Percentiles rank a stretch among this genome's conserved stretches.
Evolutionary conservation across 257 asterid genomes (phyloP).

Genomic region (Hygrophila difformis): DNA sequence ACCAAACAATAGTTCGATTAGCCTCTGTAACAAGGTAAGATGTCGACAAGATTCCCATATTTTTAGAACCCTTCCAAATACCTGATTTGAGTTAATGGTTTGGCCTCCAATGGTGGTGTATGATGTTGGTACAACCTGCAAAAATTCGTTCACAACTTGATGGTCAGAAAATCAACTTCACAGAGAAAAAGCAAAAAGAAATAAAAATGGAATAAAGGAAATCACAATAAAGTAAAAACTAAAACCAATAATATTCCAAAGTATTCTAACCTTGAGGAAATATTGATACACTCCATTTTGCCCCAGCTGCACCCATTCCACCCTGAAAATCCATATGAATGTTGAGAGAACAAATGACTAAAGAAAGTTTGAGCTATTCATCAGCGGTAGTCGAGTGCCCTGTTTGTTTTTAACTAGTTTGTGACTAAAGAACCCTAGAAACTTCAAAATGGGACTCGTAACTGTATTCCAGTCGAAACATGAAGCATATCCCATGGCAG

Average conservation of each 20-base stretch:
- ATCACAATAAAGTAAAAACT: not conserved
- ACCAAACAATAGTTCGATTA: not conserved
- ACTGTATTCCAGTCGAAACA: no score
- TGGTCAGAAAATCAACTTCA: no score
- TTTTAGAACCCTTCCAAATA: slow-evolving; percentile 9
- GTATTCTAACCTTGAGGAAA: slow-evolving; percentile 61
- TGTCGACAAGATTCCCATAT: no score
- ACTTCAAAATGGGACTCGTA: no score
- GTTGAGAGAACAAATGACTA: not conserved
- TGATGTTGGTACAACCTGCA: slow-evolving; percentile 93
- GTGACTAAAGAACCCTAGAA: not conserved
- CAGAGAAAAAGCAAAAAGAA: no score
- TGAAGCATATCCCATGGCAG: slow-evolving; percentile 9
- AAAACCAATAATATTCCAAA: not conserved
- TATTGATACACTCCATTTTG: slow-evolving; percentile 80
- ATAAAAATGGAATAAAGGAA: no score
- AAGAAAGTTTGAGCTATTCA: not conserved
- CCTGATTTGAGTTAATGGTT: slow-evolving; percentile 88
- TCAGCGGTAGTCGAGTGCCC: not conserved
- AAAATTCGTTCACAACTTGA: not conserved
- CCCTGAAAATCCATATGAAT: slow-evolving; percentile 33
- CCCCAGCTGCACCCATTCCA: slow-evolving; percentile 50
- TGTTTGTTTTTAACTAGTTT: not conserved
- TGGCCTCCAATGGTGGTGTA: slow-evolving; percentile 68
- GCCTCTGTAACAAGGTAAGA: no score